Evolutionary conservation across 805 yeast species (phyloP), one percentile per base, ranked within the genome.

Genomic region (Lipomyces sp.): DNA sequence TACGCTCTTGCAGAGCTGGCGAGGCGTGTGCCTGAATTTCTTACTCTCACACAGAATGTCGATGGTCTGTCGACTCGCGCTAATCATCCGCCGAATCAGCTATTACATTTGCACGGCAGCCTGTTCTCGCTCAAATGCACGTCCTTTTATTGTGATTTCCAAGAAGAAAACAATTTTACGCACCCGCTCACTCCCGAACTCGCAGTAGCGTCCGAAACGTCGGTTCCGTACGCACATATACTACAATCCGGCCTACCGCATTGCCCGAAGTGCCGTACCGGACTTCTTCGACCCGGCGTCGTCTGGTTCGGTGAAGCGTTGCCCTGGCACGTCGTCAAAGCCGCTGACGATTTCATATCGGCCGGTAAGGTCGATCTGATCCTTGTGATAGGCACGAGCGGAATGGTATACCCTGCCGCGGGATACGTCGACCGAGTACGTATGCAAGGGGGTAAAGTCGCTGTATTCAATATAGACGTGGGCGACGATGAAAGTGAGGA

Each of bases 301-400:
- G 93, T 92, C 4, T 92, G 97, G 97, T 91, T 89, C 77, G 97
- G 97, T n/a, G 98, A 92, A 77, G 83, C 92, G 15, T 78, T 92
- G 56, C 91, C 96, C 0, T 76, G 90, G 63, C 78, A 78, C 58
- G 83, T 82, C 11, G 83, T 92, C 64, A 87, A 86, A 67, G 78
- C 78, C 54, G 91, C 90, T 4, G 97, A 92, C 77, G 85, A 84
- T 55, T 92, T 90, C 72, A 81, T 91, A 4, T 83, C 85, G 70
- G 73, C 79, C 10, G 80, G 80, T 33, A 79, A 79, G 48, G 87
- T 90, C 30, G 97, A 92, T 73, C 77, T 92, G 73, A 86, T 91
- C 2, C 78, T 92, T 60, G 96, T 92, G 15, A 85, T 92, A 6
- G 97, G 97, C 1, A 90, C 97, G 1, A 87, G 93, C 39, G 91